phyloP scores from a whole-genome alignment of 352 stramenopile genomes.

The Lagenidium sp. region DNA sequence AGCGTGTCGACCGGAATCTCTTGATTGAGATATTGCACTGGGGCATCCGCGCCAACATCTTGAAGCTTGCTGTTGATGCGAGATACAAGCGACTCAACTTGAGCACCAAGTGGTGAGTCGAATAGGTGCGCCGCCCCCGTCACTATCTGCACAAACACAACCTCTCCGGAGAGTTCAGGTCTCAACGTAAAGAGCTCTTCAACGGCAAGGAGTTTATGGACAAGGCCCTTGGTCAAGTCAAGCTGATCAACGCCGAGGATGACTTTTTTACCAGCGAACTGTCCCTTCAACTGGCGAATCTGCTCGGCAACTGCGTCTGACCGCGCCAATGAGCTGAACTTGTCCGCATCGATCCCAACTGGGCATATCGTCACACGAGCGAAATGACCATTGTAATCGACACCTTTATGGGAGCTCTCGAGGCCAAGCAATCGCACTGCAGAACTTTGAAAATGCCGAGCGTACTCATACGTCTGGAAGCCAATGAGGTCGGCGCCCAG shows the following conservation, averaged over 20 bases:
- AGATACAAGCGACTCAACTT: constrained; percentile 86
- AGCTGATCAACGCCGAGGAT: constrained; percentile 80
- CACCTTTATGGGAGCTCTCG: constrained; percentile 82
- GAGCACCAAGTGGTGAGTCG: constrained; percentile 63
- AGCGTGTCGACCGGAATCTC: constrained; percentile 79
- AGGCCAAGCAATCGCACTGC: constrained; percentile 79
- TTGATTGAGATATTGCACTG: constrained; percentile 90
- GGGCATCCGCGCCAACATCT: constrained; percentile 76
- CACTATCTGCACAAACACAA: constrained; percentile 93
- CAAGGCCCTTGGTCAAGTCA: constrained; percentile 84
- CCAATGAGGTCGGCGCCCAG: constrained; percentile 83
- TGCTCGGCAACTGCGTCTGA: constrained; percentile 59
- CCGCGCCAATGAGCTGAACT: constrained; percentile 57
- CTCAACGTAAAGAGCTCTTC: constrained; percentile 84
- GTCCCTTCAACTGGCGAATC: constrained; percentile 37
- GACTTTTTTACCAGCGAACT: constrained; percentile 82
- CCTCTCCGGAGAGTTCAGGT: constrained; percentile 88
- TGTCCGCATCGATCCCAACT: constrained; percentile 80
- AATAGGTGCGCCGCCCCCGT: constrained; percentile 33
- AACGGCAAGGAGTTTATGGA: constrained; percentile 87
- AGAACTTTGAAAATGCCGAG: constrained; percentile 83
- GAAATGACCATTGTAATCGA: constrained; percentile 87
- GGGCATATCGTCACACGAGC: constrained; percentile 82
- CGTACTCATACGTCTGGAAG: constrained; percentile 90
- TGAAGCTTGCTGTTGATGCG: constrained; percentile 90